Base-by-base conservation (phyloP, 768 basidiomycete species). In the Suillus occidentalis region DNA sequence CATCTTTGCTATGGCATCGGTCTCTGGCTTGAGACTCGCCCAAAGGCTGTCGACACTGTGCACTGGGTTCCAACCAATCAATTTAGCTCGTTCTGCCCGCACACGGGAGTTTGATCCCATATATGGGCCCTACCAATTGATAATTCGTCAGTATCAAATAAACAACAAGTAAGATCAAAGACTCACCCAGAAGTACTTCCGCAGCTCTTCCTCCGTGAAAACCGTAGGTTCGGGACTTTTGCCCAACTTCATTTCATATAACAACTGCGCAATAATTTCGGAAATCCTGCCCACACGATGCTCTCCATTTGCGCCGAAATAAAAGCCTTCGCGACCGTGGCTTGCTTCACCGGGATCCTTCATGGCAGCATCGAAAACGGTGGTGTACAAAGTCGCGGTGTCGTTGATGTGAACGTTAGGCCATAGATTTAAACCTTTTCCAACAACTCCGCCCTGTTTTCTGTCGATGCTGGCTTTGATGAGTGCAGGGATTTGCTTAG, bases 361-460 rank as follows among this genome's bases (percentile, higher is more conserved):
- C 22, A 68, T 61, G 2, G 71, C 70, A 1, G 78, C 73, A 61
- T 84, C 78, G 62, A 82, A 83, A 1, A 87, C 68, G 0, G 73
- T 64, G 64, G 79, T 72, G 68, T 82, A 88, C 16, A 88, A 74
- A 43, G 43, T 81, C 70, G 6, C 77, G 75, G 58, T 75, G 42
- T 89, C 87, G 52, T 82, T 74, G 60, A 88, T 80, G 64, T 87
- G 81, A 22, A 89, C 83, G 65, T 85, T 86, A 0, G 83, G 81
- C 88, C 87, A 90, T 7, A 85, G 52, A 61, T 89, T 87, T 69
- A 80, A 75, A 1, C 89, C 89, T 49, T 79, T 69, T 0, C 88
- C 87, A 4, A 89, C 76, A 68, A 86, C 75, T 14, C 86, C 87
- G 0, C 79, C 87, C 37, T 82, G 79, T 1, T 80, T 80, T 43